phyloP scores from a whole-genome alignment of 1,284 basidiomycete species.

The Irpex sp. region DNA sequence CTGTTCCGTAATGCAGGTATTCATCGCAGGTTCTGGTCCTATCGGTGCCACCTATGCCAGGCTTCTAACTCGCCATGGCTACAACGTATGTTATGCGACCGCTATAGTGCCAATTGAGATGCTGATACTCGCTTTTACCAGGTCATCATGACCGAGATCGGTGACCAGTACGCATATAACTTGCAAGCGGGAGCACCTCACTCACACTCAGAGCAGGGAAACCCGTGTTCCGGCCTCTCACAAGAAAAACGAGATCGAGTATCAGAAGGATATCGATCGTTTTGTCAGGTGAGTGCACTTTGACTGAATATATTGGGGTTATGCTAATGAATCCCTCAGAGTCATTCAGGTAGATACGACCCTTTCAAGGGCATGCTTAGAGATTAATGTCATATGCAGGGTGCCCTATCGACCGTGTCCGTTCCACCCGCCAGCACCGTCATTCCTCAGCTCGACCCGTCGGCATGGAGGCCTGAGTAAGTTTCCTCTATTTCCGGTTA shows the following conservation, averaged over 20 bases:
- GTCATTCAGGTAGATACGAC: conserved; percentile 15
- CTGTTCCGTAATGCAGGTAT: conserved; percentile 6
- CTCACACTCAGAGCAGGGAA: conserved; percentile 10
- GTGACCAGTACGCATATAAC: conserved; percentile 13
- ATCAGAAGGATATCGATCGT: conserved; percentile 30
- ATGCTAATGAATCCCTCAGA: conserved; percentile 3
- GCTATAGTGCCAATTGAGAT: not conserved
- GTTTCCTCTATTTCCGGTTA: not conserved
- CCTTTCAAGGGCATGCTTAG: not conserved
- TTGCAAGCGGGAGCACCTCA: not conserved
- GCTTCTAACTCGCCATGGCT: conserved; percentile 1
- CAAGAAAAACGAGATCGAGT: conserved; percentile 30
- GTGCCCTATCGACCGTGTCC: conserved; percentile 20
- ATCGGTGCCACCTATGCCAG: conserved; percentile 27
- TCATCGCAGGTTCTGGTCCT: conserved; percentile 22
- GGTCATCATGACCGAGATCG: conserved; percentile 22
- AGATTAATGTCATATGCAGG: conserved; percentile 8
- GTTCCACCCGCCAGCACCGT: conserved; percentile 10
- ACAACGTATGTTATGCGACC: not conserved
- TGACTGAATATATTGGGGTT: not conserved
- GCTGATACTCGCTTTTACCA: conserved; percentile 1
- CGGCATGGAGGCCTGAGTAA: not conserved
- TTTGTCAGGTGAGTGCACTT: conserved; percentile 23
- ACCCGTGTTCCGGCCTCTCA: conserved; percentile 20
- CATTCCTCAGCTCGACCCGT: conserved; percentile 12